Percentiles rank a stretch among this genome's conserved stretches.
Evolutionary conservation across 495 filamentous ascomycete species (phyloP).

Genomic region (Lepidopterella palustris): DNA sequence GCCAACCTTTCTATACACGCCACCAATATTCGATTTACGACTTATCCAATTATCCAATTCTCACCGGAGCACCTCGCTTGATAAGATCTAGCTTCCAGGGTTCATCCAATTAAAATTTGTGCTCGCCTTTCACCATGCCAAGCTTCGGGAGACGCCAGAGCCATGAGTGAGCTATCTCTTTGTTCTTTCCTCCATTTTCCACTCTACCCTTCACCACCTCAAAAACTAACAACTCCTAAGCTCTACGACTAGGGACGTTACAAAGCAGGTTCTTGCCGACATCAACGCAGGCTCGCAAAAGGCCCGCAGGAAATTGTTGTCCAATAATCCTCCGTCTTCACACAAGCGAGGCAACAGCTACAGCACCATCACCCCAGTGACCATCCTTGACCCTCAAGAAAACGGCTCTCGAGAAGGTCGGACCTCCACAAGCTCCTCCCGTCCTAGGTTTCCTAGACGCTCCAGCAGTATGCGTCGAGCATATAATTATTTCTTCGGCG

Average conservation of each 20-base stretch:
- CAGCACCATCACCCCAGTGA: conserved; percentile 19
- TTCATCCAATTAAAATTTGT: background rate
- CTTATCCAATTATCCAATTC: too few species aligned
- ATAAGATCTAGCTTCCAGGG: background rate
- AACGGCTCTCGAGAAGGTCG: conserved; percentile 7
- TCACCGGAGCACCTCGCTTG: background rate
- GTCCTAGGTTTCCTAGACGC: conserved; percentile 26
- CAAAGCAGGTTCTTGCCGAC: conserved; percentile 25
- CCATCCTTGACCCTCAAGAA: conserved; percentile 16
- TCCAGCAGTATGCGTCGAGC: conserved; percentile 27
- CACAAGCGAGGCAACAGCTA: conserved; percentile 25
- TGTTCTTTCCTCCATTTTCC: background rate
- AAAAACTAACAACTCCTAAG: conserved; percentile 7
- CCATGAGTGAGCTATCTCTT: conserved; percentile 23
- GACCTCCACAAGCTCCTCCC: conserved; percentile 16
- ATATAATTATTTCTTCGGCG: conserved; percentile 30
- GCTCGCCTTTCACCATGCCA: conserved; percentile 15
- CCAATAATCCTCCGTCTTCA: background rate
- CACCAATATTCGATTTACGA: too few species aligned
- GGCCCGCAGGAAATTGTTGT: conserved; percentile 23
- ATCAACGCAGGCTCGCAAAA: conserved; percentile 24
- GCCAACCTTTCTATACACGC: too few species aligned
- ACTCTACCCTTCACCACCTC: background rate
- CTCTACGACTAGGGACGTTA: conserved; percentile 13
- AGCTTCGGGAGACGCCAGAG: conserved; percentile 25